Base-by-base conservation (phyloP, 352 stramenopile genomes). In the Phytophthora sp. region DNA sequence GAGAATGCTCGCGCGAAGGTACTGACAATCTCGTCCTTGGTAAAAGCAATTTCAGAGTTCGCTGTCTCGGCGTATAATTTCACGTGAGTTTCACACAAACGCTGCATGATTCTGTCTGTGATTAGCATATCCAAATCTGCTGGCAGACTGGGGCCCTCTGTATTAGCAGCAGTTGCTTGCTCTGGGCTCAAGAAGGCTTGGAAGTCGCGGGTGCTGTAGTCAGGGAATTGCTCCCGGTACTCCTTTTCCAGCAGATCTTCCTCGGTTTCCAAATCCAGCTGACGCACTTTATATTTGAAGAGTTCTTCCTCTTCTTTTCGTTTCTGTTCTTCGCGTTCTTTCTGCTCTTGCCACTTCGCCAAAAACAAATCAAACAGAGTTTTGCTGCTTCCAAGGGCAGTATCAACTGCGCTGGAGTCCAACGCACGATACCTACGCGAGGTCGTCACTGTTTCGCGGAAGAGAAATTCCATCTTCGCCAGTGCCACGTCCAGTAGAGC, bases 141-240 rank as follows among this genome's bases (percentile, higher is more conserved):
- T 16, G 66, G 38, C 7, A 76, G 42, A 42, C 29, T 55, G 16
- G 13, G 16, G 18, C 13, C 31, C 15, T 71, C 54, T 4, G 46
- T 57, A 36, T 30, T 59, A 38, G 57, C 60, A 35, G 50, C 62
- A 18, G 69, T 45, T 1, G 65, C 50, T 53, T 88, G 73, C 3
- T 83, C 76, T 0, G 74, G 66, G 4, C 72, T 76, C 16, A 94
- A 73, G 55, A 91, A 91, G 12, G 72, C 77, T 49, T 88, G 68
- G 45, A 95, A 92, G 53, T 95, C 85, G 44, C 71, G 73, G 4
- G 49, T 63, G 29, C 71, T 84, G 68, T 98, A 98, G 74, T 99
- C 89, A 13, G 96, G 96, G 70, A 99, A 99, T 63, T 98, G 90
- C 18, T 97, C 75, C 5, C 85, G 76, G 58, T 94, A 98, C 38